phyloP scores from a whole-genome alignment of 108 stramenopile species.

The Mediolabrus comicus region DNA sequence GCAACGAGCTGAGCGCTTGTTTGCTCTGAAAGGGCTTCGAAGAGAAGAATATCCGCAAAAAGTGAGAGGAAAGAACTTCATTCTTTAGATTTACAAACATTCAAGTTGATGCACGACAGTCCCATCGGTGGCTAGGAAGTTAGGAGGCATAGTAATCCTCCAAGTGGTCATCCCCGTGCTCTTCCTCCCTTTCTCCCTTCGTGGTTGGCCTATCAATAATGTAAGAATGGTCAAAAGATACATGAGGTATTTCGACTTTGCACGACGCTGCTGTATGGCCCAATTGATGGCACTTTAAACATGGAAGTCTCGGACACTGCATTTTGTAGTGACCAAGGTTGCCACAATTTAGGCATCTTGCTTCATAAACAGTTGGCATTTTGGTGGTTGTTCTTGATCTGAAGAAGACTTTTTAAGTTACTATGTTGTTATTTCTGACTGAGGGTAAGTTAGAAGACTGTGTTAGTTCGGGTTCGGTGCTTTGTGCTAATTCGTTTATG shows the following conservation, averaged over 20 bases:
- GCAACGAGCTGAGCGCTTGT: conserved; percentile 86
- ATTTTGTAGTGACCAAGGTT: conserved; percentile 16
- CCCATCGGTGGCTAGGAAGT: no score
- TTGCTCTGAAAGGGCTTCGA: conserved; percentile 84
- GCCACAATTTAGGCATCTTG: conserved; percentile 29
- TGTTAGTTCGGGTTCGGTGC: no score
- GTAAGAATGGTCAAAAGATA: conserved; percentile 3
- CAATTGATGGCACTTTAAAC: conserved; percentile 11
- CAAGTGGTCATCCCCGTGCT: conserved; percentile 9
- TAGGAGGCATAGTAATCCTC: conserved; percentile 5
- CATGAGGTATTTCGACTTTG: not conserved
- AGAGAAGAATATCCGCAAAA: conserved; percentile 70
- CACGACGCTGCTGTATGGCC: conserved; percentile 9
- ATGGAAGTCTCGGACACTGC: conserved; percentile 8
- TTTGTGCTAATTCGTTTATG: no score
- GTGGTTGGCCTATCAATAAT: not conserved
- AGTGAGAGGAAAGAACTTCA: conserved; percentile 69
- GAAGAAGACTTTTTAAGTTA: no score
- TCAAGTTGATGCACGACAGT: not conserved
- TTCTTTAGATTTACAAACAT: conserved; percentile 5
- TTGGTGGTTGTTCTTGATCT: not conserved
- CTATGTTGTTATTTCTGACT: no score
- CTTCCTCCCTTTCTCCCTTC: not conserved
- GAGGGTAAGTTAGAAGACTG: no score
- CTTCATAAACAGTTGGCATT: conserved; percentile 35